Evolutionary conservation across 2,329 filamentous ascomycete species (phyloP), one percentile per base, ranked within the genome.

Genomic region (Aspergillus texensis): DNA sequence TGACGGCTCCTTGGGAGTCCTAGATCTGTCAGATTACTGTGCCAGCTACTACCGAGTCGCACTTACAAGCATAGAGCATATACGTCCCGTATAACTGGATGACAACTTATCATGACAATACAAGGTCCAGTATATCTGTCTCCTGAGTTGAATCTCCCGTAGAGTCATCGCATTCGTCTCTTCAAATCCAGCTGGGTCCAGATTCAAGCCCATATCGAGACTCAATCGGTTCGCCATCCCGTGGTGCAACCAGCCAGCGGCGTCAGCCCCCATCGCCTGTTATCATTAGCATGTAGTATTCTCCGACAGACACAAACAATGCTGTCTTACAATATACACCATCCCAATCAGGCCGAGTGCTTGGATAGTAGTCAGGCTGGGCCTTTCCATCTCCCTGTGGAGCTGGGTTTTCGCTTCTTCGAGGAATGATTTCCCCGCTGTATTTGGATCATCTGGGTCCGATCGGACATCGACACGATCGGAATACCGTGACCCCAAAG

Each of bases 171-270:
- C 57, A 45, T 67, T 68, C 10, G 74, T 68, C 19, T 70, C 70
- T 14, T 67, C 65, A 6, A 77, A 62, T 12, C 70, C 70, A 0
- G 70, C 66, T 1, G 73, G 68, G 32, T 79, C 77, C 14, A 78
- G 66, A 32, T 80, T 78, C 0, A 79, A 64, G 1, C 78, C 78
- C 75, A 79, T 77, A 34, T 80, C 78, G 0, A 79, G 69, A 11
- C 71, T 72, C 14, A 80, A 60, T 3, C 76, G 71, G 55, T 66
- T 74, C 1, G 78, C 78, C 73, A 79, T 78, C 1, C 77, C 77
- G n/a, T 77, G 73, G 48, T 77, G 71, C 10, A 78, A 70, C 76
- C 76, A 78, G 2, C 76, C 74, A 1, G 74, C 71, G 3, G 77
- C 75, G 64, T 79, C 77, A 5, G 70, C 70, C 3, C 77, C 77